Evolutionary conservation across 345 rosid species (phyloP), one percentile per base, ranked within the genome.

Genomic region (Eucalyptus microcorys): DNA sequence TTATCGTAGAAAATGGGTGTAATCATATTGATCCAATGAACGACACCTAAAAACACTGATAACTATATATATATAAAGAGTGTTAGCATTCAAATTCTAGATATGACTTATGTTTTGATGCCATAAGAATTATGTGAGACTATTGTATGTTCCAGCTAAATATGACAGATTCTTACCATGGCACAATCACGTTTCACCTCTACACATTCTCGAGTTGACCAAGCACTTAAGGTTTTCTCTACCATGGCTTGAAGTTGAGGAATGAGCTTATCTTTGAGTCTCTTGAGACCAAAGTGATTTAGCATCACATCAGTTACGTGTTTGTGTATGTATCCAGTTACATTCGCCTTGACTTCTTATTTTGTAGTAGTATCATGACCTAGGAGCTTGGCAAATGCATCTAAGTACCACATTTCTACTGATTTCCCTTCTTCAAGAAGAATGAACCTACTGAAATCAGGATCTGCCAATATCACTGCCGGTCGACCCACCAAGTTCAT

Each of bases 391-490:
- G 32, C 86, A 49, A 93, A 86, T 43, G 92, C 90, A 16, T 93
- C 93, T 7, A 91, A 89, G 76, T 89, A 93, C 87, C 92, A 90
- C 43, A 91, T 27, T 22, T 86, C 27, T 68, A 93, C 92, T 15
- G 88, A 87, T 61, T 42, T 91, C 89, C 91, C 92, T 49, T 95
- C 96, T 89, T 93, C 92, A 48, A 86, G 93, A 87, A 94, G 89
- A 37, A 95, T 92, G 50, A 84, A 87, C 27, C 89, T 88, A n/a
- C 91, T 93, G 47, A 92, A 88, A 19, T 93, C 94, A 1, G 90
- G 86, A 34, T 95, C 95, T 0, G 94, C 91, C 19, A 93, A 91
- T 5, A 93, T 87, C 37, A 94, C 71, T 16, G 93, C 79, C 40
- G 87, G 91, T 7, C 87, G 86, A 13, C 94, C 94, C 14, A 92